phyloP scores from a whole-genome alignment of 352 stramenopile species.

The Phytophthora fragariaefolia region DNA sequence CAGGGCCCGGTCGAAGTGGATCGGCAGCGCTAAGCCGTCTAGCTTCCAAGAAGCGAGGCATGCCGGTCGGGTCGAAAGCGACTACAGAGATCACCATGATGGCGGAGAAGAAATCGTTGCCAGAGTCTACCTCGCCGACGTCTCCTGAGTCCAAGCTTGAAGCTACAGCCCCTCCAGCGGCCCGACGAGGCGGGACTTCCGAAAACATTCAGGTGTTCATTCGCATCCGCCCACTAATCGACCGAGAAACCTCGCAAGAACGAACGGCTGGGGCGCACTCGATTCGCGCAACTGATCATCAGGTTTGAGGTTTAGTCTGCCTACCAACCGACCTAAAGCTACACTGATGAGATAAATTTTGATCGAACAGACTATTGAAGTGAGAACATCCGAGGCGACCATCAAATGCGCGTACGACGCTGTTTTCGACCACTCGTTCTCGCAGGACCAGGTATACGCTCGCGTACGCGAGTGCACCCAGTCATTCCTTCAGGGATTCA shows the following conservation, averaged over 20 bases:
- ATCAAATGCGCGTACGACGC: conserved; percentile 86
- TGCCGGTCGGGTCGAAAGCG: conserved; percentile 1
- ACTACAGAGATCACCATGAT: neutral
- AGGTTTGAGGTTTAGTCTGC: conserved; percentile 36
- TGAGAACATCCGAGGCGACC: conserved; percentile 67
- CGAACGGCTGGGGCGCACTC: conserved; percentile 38
- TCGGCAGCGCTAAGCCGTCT: neutral
- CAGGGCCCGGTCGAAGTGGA: conserved; percentile 9
- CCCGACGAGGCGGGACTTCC: conserved; percentile 39
- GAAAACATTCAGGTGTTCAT: conserved; percentile 90
- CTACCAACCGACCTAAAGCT: neutral
- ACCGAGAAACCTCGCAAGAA: conserved; percentile 58
- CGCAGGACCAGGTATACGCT: conserved; percentile 85
- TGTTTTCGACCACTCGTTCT: conserved; percentile 77
- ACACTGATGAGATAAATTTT: neutral
- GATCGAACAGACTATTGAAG: conserved; percentile 74
- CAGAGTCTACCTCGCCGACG: conserved; percentile 2
- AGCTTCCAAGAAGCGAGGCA: conserved; percentile 7
- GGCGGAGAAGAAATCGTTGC: conserved; percentile 17
- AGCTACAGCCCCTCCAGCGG: neutral
- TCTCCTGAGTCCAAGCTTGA: conserved; percentile 14
- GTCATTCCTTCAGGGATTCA: conserved; percentile 84
- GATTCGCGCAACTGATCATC: conserved; percentile 50
- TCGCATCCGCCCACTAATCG: conserved; percentile 80
- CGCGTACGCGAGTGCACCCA: conserved; percentile 79